phyloP scores from a whole-genome alignment of 768 basidiomycete species.

The Termitomyces sp. region DNA sequence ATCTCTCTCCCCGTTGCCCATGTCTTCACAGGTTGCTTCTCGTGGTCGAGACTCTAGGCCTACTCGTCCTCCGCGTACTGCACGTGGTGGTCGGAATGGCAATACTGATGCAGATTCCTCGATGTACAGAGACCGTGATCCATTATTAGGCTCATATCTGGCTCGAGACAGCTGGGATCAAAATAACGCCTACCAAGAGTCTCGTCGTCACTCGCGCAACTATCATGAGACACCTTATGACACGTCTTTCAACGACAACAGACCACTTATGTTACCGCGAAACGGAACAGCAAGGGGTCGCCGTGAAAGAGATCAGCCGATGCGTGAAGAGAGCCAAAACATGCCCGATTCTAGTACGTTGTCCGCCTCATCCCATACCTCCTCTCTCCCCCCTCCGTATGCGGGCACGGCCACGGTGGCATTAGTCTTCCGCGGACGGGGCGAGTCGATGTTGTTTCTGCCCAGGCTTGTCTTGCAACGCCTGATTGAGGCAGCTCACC shows the following conservation, averaged over 20 bases:
- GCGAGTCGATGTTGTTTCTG: slow-evolving; percentile 12
- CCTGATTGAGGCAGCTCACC: slow-evolving; percentile 21
- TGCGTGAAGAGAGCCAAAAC: slow-evolving; percentile 26
- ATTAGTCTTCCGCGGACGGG: slow-evolving; percentile 17
- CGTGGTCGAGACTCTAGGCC: slow-evolving; percentile 19
- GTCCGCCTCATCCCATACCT: slow-evolving; percentile 45
- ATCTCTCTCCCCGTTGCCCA: slow-evolving; percentile 21
- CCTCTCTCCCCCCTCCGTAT: slow-evolving; percentile 32
- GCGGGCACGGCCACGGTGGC: slow-evolving; percentile 28
- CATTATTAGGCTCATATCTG: slow-evolving; percentile 11
- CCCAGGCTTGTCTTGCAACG: slow-evolving; percentile 12
- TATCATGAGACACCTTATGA: slow-evolving; percentile 12
- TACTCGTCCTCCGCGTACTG: slow-evolving; percentile 20
- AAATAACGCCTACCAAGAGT: slow-evolving; percentile 16
- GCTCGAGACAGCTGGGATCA: slow-evolving; percentile 22
- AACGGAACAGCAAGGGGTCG: slow-evolving; percentile 23
- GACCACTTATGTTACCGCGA: slow-evolving; percentile 18
- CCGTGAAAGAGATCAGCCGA: slow-evolving; percentile 24
- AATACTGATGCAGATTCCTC: slow-evolving; percentile 26
- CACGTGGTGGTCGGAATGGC: slow-evolving; percentile 22
- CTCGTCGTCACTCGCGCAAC: slow-evolving; percentile 9
- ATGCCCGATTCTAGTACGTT: slow-evolving; percentile 56
- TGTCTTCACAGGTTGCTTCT: slow-evolving; percentile 12
- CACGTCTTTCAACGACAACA: slow-evolving; percentile 14
- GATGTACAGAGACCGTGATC: slow-evolving; percentile 22